These are phyloP conservation scores for Penicillium fuscoglaucum DNA, from an alignment of 2,329 filamentous ascomycete species.

Conservation along the genomic window DNA sequence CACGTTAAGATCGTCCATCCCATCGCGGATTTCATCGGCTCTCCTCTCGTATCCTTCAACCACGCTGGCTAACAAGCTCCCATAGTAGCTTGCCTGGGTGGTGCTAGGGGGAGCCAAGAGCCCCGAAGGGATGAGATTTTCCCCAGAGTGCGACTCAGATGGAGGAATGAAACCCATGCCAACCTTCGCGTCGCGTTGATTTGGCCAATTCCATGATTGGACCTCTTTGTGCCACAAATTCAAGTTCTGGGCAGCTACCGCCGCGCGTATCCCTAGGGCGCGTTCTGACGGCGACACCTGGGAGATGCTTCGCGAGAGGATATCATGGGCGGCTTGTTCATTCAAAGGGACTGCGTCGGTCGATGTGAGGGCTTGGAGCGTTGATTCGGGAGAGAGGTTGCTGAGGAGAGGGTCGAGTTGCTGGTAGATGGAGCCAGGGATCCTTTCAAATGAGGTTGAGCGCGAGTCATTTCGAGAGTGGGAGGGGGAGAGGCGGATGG, in stretches of 20 bases:
- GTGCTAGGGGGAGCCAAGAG: constrained; percentile 2
- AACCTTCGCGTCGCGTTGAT: constrained; percentile 34
- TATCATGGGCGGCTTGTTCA: constrained; percentile 40
- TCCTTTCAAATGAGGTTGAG: constrained; percentile 42
- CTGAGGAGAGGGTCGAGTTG: constrained; percentile 51
- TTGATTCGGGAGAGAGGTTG: constrained; percentile 56
- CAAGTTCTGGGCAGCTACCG: constrained; percentile 59
- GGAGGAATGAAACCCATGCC: constrained; percentile 47
- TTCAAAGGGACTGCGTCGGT: constrained; percentile 44
- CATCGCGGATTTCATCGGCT: constrained; percentile 67
- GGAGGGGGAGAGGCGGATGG: constrained; percentile 31
- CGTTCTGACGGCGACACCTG: constrained; percentile 58
- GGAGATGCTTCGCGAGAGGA: constrained; percentile 53
- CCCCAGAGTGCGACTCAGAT: neutral
- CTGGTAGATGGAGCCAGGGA: constrained; percentile 37
- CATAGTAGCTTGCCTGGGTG: constrained; percentile 57
- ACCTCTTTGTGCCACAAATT: constrained; percentile 61
- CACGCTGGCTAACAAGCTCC: constrained; percentile 66
- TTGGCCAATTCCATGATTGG: constrained; percentile 60
- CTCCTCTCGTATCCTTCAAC: constrained; percentile 70
- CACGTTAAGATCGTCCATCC: constrained; percentile 45
- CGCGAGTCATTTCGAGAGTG: constrained; percentile 33
- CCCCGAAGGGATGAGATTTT: neutral
- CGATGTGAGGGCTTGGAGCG: constrained; percentile 51
- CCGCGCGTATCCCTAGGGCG: constrained; percentile 60